Percentiles rank a stretch among this genome's conserved stretches.
These are phyloP conservation scores for Diaporthe capsici DNA, from an alignment of 2,329 filamentous ascomycete species.

Conservation along the genomic window DNA sequence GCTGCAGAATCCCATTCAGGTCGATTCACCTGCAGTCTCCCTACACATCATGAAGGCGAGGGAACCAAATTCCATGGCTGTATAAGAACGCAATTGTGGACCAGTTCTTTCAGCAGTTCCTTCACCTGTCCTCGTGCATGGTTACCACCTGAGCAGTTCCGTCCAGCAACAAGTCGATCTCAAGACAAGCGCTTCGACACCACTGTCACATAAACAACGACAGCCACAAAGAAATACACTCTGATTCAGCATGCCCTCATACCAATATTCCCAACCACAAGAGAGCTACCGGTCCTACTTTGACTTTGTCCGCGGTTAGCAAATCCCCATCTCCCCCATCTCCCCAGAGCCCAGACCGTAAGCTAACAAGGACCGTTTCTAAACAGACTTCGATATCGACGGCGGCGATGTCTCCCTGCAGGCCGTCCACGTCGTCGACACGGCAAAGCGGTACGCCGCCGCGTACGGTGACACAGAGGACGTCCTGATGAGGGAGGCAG, in stretches of 20 bases:
- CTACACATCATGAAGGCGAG: neutral
- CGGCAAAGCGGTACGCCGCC: slow-evolving; percentile 27
- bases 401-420: slow-evolving; percentile 23
- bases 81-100: neutral
- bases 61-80: neutral
- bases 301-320: slow-evolving; percentile 18
- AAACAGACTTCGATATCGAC: slow-evolving; percentile 20
- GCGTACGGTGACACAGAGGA: slow-evolving; percentile 27
- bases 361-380: neutral
- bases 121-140: neutral
- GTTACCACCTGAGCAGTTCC: neutral
- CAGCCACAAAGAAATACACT: neutral
- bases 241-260: slow-evolving; percentile 2
- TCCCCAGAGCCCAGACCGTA: too few relatives aligned
- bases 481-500: slow-evolving; percentile 30
- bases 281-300: slow-evolving; percentile 17
- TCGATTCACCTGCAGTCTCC: slow-evolving; percentile 2
- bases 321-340: neutral
- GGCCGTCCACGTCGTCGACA: slow-evolving; percentile 15
- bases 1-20: slow-evolving; percentile 19
- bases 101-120: neutral
- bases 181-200: neutral
- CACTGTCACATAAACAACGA: neutral
- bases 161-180: neutral
- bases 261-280: slow-evolving; percentile 10